Evolutionary conservation across 2,329 filamentous ascomycete species (phyloP).

Genomic region (Colletotrichum viniferum): DNA sequence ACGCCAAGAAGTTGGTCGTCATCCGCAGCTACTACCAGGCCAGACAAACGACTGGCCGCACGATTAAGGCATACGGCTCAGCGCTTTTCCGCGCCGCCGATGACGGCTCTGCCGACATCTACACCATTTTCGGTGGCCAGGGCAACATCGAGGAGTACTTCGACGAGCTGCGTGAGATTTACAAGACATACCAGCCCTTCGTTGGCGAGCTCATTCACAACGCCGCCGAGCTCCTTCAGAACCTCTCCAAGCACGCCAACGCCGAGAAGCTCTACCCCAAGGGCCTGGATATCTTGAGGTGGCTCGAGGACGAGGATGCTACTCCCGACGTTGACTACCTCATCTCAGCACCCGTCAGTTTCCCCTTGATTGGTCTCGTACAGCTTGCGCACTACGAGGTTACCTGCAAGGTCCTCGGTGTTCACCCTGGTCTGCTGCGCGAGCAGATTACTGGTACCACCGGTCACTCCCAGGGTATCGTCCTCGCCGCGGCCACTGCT

Average conservation of each 20-base stretch:
- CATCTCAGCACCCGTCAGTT: conserved; percentile 91
- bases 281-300: conserved; percentile 92
- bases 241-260: conserved; percentile 78
- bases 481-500: conserved; percentile 90
- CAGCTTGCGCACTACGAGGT: conserved; percentile 96
- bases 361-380: conserved; percentile 93
- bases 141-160: conserved; percentile 99
- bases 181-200: conserved; percentile 89
- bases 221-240: conserved; percentile 86
- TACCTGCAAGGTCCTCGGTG: conserved; percentile 88
- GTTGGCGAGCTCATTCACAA: conserved; percentile 82
- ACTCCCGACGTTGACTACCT: conserved; percentile 95
- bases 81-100: conserved; percentile 88
- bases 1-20: conserved; percentile 88
- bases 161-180: conserved; percentile 91
- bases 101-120: conserved; percentile 83
- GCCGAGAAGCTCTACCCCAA: conserved; percentile 97
- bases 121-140: conserved; percentile 95
- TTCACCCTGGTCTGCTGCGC: conserved; percentile 86
- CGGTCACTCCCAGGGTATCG: conserved; percentile 95
- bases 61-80: conserved; percentile 91
- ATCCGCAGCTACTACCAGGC: conserved; percentile 92
- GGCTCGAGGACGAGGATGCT: conserved; percentile 86
- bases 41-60: conserved; percentile 80
- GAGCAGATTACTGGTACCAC: conserved; percentile 87